Evolutionary conservation across 768 basidiomycete genomes (phyloP), one percentile per base, ranked within the genome.

Genomic region (Gymnopilus junonius): DNA sequence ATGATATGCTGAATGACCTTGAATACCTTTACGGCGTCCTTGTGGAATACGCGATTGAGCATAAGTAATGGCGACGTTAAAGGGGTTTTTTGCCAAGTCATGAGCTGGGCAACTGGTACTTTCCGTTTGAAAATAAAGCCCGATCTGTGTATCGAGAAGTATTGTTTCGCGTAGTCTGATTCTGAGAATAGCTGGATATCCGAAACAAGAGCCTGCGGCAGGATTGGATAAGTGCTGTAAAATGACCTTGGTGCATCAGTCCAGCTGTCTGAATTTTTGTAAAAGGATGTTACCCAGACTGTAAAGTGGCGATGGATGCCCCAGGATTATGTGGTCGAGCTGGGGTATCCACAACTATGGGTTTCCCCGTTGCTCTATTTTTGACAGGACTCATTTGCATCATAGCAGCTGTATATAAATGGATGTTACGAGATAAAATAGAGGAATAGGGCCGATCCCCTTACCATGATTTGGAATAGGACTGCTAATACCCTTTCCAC

Each of bases 1-100:
- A 97, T 98, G 46, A 96, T 87, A 59, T 89, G 90, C 72, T 97
- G 96, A 45, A 97, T 85, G 27, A 93, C 88, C 71, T 92, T 94
- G 85, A 97, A 98, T 4, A 89, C 82, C 70, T 87, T 90, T 59
- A 95, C 85, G 0, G 93, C 93, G 67, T 96, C 91, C 70, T 87
- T 89, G 63, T 87, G 84, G 21, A 94, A 79, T 0, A 81, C 64
- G 4, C 89, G 82, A 58, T 88, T 88, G 8, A 94, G 75, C 5
- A 87, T 82, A 20, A 98, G 85, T 14, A 98, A 79, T 2, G 95
- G 94, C 0, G 89, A 84, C 2, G 82, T 78, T 48, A 98, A 80
- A 8, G 91, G 87, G 0, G 82, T 89, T 83, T 91, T 93, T 74
- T 97, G 95, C 93, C 94, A 97, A 51, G 86, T 83, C 92, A 97